Base-by-base conservation (phyloP, 352 stramenopile genomes). In the Globisporangium irregulare region DNA sequence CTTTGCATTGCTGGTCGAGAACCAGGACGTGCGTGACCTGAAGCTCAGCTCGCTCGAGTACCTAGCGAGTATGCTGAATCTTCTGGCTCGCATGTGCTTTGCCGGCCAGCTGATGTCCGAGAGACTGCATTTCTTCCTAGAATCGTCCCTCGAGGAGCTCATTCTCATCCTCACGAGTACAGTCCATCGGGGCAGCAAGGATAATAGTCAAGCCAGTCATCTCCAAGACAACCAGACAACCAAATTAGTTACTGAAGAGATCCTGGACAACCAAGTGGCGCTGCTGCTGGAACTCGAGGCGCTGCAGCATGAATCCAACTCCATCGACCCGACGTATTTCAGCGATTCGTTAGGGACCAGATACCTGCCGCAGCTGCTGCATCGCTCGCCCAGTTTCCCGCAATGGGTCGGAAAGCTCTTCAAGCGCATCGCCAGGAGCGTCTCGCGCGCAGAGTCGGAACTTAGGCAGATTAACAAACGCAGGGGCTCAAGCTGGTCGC, bases 221-320 rank as follows among this genome's bases (percentile, higher is more conserved):
- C 50, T 56, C 6, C 7, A 61, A 4, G 62, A 67, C 18, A n/a
- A 67, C 15, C 43, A 43, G 12, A 56, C 18, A 46, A 4, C 50
- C 59, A 24, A 20, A 41, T 34, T 73, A 20, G 50, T 73, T 0
- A 55, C 62, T 3, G 81, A 87, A 27, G 70, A 90, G 18, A 67
- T 90, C 36, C 46, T 90, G 27, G 81, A 89, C 55, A 60, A 67
- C 4, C 78, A 91, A 65, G 66, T 72, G 12, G 74, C 81, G 9
- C 56, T 71, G 64, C 55, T 87, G 4, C 74, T 87, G 25, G 81
- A 84, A 25, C 67, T 91, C 20, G 68, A 86, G 12, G 74, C 81
- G 9, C 54, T 71, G 64, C 55, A 76, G 69, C 24, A 70, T 64
- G 57, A 76, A 70, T 64, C 66, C 36, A 55, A 75, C 58, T 43